Base-by-base conservation (phyloP, 140 eudicot species). In the Cichorium intybus region DNA sequence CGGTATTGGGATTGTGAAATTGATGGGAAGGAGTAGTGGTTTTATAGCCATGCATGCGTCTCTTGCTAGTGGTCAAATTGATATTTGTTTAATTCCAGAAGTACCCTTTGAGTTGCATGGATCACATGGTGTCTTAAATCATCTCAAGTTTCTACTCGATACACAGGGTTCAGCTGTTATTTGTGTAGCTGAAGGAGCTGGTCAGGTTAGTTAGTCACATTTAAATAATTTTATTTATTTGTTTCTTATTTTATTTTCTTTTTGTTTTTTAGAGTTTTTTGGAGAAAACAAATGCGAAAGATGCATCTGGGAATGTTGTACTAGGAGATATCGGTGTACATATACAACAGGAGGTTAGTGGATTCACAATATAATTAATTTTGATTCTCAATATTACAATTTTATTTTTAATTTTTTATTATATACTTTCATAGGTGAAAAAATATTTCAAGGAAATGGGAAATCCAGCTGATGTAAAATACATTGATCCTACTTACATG, bases 11-110 rank as follows among this genome's bases (percentile, higher is more conserved):
- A 27, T 94, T 35, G 99, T 94, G 53, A 94, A 94, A 72, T 67
- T 94, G 77, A 94, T 94, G 99, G 99, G 99, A 28, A 95, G 99
- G 53, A 86, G 90, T 76, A 94, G 99, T 74, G 99, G 99, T 26
- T 94, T 89, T 67, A 94, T 94, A 70, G 99, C 99, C 50, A 94
- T 94, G 99, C 97, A 94, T 60, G 99, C 99, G 67, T 84, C 99
- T 68, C 97, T 94, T 57, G 95, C 99, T 43, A 94, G 99, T 82
- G 99, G 99, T 28, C 99, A 94, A 77, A 85, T 94, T 71, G 99
- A 94, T 76, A 80, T 94, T 77, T 94, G 99, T 71, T 80, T 94
- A 81, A 86, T 94, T 62, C 99, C 99, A 1, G 99, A 94, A 97
- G 97, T 93, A 24, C 86, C 90, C 22, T 93, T 93, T 75, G 86